Evolutionary conservation across 495 filamentous ascomycete genomes (phyloP).

Genomic region (Lasiosphaeria miniovina): DNA sequence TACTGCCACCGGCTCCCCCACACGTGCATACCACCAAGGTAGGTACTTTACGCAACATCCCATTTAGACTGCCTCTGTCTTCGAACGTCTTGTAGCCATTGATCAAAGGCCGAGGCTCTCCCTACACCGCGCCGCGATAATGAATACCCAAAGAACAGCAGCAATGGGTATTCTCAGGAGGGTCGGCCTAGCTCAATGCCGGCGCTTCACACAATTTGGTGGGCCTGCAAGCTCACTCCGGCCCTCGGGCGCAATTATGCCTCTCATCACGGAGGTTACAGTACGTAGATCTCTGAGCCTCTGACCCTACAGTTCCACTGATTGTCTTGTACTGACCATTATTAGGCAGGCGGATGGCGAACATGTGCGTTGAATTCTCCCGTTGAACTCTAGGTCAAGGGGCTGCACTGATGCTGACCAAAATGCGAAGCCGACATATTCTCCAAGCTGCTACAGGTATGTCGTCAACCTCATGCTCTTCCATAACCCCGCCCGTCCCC

Average conservation of each 20-base stretch:
- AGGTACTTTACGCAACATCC: too few relatives aligned
- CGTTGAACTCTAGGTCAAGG: not conserved
- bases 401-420: slow-evolving; percentile 18
- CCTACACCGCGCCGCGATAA: slow-evolving; percentile 11
- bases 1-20: too few relatives aligned
- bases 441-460: slow-evolving; percentile 72
- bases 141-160: slow-evolving; percentile 32
- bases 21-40: too few relatives aligned
- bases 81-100: not conserved
- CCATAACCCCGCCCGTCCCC: slow-evolving; percentile 1
- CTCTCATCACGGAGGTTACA: slow-evolving; percentile 75
- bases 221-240: slow-evolving; percentile 25
- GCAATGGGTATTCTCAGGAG: slow-evolving; percentile 31
- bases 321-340: slow-evolving; percentile 36
- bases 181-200: slow-evolving; percentile 27
- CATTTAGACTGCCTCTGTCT: too few relatives aligned
- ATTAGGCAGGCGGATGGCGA: slow-evolving; percentile 82
- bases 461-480: slow-evolving; percentile 4
- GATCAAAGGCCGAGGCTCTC: not conserved
- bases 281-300: slow-evolving; percentile 50
- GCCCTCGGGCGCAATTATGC: slow-evolving; percentile 60
- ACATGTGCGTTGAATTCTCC: slow-evolving; percentile 60
- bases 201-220: slow-evolving; percentile 39
- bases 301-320: too few relatives aligned
- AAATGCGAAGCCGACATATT: slow-evolving; percentile 70